Conservation (phyloP, 257 asterid genomes). For the Avicennia marina region DNA sequence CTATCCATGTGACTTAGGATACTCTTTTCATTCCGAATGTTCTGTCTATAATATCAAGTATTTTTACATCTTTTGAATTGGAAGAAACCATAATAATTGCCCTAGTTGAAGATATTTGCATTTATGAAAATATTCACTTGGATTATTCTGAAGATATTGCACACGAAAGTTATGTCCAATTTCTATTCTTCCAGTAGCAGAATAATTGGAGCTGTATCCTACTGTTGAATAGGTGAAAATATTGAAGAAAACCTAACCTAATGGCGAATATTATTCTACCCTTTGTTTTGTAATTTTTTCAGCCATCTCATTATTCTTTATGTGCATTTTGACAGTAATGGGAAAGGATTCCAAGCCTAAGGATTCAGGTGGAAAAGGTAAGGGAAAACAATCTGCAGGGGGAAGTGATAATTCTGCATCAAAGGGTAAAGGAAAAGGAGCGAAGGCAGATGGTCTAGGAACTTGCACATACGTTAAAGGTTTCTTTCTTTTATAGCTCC, state of each 20-base stretch:
- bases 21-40: too few species aligned
- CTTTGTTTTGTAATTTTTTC: background rate
- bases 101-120: background rate
- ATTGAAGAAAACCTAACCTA: background rate
- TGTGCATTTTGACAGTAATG: slow-evolving; percentile 35
- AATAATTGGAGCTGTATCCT: background rate
- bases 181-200: background rate
- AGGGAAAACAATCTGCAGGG: slow-evolving; percentile 89
- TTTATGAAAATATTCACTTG: background rate
- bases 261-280: too few species aligned
- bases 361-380: slow-evolving; percentile 67
- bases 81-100: background rate
- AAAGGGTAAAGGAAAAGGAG: slow-evolving; percentile 90
- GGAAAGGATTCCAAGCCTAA: slow-evolving; percentile 68
- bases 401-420: slow-evolving; percentile 74
- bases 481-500: slow-evolving; percentile 17
- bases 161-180: too few species aligned
- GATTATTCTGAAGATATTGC: background rate
- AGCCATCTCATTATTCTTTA: slow-evolving; percentile 9
- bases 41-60: too few species aligned
- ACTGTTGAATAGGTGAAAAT: background rate
- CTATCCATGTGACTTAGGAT: too few species aligned
- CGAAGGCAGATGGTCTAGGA: slow-evolving; percentile 78
- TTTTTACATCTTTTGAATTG: too few species aligned
- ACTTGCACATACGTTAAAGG: slow-evolving; percentile 99